phyloP scores from a whole-genome alignment of 1,139 yeast species.

The Sugiyamaella pinicola region DNA sequence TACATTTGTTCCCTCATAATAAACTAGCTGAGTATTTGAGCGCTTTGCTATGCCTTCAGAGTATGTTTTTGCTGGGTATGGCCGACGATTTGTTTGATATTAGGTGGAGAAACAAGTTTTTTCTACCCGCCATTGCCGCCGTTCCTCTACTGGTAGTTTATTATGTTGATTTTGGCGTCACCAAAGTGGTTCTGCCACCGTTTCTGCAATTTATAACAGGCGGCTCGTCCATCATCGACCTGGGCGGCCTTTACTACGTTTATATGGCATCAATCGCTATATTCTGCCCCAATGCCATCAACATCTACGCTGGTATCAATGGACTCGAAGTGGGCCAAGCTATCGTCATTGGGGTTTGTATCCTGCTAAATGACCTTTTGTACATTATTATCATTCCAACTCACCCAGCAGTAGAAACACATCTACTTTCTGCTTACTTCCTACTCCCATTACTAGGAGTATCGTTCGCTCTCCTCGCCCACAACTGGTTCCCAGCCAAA shows the following conservation, averaged over 20 bases:
- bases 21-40: slow-evolving; percentile 84
- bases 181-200: slow-evolving; percentile 83
- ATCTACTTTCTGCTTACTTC: slow-evolving; percentile 75
- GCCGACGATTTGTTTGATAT: slow-evolving; percentile 95
- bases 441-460: slow-evolving; percentile 88
- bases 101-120: slow-evolving; percentile 96
- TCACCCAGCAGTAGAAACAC: slow-evolving; percentile 77
- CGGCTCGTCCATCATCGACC: slow-evolving; percentile 54
- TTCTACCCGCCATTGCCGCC: slow-evolving; percentile 91
- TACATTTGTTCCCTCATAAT: slow-evolving; percentile 71
- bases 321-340: slow-evolving; percentile 97
- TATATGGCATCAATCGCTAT: slow-evolving; percentile 93
- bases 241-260: slow-evolving; percentile 75
- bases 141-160: slow-evolving; percentile 89
- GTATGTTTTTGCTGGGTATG: slow-evolving; percentile 82
- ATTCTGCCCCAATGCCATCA: slow-evolving; percentile 95
- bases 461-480: slow-evolving; percentile 70
- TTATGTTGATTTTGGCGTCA: slow-evolving; percentile 91
- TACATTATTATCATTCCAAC: slow-evolving; percentile 57
- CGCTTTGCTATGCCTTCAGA: slow-evolving; percentile 78
- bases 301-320: slow-evolving; percentile 92
- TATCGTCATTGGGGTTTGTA: slow-evolving; percentile 68
- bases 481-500: slow-evolving; percentile 86
- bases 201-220: slow-evolving; percentile 48
- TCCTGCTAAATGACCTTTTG: slow-evolving; percentile 73